Conservation (phyloP, 345 rosid species). For the Melastoma malabathricum region DNA sequence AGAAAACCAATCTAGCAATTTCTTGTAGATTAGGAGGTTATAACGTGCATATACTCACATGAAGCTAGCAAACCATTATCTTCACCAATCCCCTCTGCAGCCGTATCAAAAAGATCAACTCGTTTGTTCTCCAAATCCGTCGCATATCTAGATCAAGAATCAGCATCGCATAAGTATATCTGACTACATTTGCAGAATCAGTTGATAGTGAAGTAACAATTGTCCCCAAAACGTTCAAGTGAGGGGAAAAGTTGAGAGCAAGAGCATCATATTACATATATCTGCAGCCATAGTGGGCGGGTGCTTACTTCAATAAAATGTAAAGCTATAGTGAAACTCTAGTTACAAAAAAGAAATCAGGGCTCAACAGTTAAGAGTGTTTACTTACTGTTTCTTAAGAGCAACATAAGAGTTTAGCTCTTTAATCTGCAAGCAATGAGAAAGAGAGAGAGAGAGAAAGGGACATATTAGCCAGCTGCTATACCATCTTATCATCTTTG, state of each 20-base stretch:
- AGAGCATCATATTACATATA: too few species aligned
- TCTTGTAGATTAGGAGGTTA: too few species aligned
- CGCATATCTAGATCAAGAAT: slow-evolving; percentile 37
- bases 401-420: slow-evolving; percentile 75
- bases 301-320: too few species aligned
- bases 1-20: too few species aligned
- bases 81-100: slow-evolving; percentile 68
- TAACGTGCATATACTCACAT: slow-evolving; percentile 27
- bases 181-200: background rate
- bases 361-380: too few species aligned
- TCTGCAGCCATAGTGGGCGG: too few species aligned
- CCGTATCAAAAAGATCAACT: slow-evolving; percentile 73
- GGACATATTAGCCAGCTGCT: background rate
- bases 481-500: too few species aligned
- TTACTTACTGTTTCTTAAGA: slow-evolving; percentile 60
- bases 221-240: too few species aligned
- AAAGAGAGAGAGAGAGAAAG: background rate
- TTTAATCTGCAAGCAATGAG: slow-evolving; percentile 40
- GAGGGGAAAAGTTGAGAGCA: too few species aligned
- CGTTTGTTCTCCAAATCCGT: slow-evolving; percentile 72
- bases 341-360: too few species aligned
- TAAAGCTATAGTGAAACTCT: too few species aligned
- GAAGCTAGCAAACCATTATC: slow-evolving; percentile 83
- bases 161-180: background rate
- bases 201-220: too few species aligned